Evolutionary conservation across 1,284 basidiomycete species (phyloP).

Genomic region (Anthracocystis setariae): DNA sequence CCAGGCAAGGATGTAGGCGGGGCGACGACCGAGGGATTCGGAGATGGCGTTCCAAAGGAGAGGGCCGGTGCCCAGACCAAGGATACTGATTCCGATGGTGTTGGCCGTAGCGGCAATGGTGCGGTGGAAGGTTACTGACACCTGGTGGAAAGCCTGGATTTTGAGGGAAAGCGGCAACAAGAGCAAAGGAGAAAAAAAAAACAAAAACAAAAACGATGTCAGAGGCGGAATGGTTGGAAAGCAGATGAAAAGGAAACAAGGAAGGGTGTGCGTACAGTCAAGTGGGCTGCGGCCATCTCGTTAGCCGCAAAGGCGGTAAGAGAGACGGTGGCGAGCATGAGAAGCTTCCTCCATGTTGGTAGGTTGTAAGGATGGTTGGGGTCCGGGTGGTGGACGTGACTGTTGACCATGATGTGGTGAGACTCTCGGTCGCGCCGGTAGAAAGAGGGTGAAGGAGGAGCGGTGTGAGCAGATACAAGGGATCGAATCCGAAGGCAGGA

Average conservation of each 20-base stretch:
- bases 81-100: conserved; percentile 67
- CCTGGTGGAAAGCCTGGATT: conserved; percentile 40
- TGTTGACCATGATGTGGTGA: conserved; percentile 4
- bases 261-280: conserved; percentile 37
- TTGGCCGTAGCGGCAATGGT: conserved; percentile 63
- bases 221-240: neutral
- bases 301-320: conserved; percentile 63
- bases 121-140: conserved; percentile 54
- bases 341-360: conserved; percentile 58
- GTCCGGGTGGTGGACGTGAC: conserved; percentile 37
- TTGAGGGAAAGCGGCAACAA: neutral
- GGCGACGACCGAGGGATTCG: conserved; percentile 64
- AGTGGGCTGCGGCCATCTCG: conserved; percentile 56
- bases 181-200: neutral
- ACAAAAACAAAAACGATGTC: too few species aligned
- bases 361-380: conserved; percentile 55
- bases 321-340: conserved; percentile 60
- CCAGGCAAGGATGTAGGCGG: conserved; percentile 67
- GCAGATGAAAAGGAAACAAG: neutral
- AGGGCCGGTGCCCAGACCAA: conserved; percentile 68
- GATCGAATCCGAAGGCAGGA: too few species aligned
- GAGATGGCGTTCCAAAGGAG: conserved; percentile 59
- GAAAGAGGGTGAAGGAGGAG: neutral
- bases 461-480: neutral
- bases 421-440: neutral